Base-by-base conservation (phyloP, 768 basidiomycete genomes). In the Lentinula raphanica region DNA sequence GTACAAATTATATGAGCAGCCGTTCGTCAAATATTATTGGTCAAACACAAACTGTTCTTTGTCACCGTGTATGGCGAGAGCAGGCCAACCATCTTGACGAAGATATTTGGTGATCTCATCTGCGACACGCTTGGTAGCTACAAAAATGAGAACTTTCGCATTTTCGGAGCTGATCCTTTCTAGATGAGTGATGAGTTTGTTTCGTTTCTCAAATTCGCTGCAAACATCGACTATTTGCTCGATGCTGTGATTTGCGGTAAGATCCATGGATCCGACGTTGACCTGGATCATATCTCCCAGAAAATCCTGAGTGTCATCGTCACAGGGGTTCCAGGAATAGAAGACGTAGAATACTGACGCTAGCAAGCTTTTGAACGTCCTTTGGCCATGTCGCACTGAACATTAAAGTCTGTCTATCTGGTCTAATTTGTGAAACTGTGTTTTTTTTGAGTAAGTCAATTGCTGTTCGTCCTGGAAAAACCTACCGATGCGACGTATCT, bases 341-440 rank as follows among this genome's bases (percentile, higher is more conserved):
- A 51, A 23, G 15, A 25, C 19, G 2, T 12, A 4, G 23, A 59
- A 15, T 11, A 68, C 74, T 53, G 65, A 92, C 91, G 69, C 86
- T 90, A 17, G 97, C 97, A 61, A 99, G 84, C 67, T 94, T 93
- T 75, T 99, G 97, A 3, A 99, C 97, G 67, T 99, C 97, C 74
- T 98, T 98, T 13, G 97, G 97, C 97, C 97, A 99, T 6, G 97
- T 99, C 12, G 97, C 97, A 55, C 94, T 97, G 80, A 99, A 99
- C 87, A 99, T 97, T 64, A 98, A 82, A 1, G 97, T 99, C 70
- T 99, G 97, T 67, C 97, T 85, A 77, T 99, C 97, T 42, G 97
- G 97, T 39, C 97, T 87, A 68, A 99, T 95, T 73, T 99, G 97
- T 5, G 51, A 53, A 15, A 53, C 51, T 53, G 17, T 17, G 11